These are phyloP conservation scores for Rhodotorula sp. DNA, from an alignment of 1,284 basidiomycete genomes.

Conservation along the genomic window DNA sequence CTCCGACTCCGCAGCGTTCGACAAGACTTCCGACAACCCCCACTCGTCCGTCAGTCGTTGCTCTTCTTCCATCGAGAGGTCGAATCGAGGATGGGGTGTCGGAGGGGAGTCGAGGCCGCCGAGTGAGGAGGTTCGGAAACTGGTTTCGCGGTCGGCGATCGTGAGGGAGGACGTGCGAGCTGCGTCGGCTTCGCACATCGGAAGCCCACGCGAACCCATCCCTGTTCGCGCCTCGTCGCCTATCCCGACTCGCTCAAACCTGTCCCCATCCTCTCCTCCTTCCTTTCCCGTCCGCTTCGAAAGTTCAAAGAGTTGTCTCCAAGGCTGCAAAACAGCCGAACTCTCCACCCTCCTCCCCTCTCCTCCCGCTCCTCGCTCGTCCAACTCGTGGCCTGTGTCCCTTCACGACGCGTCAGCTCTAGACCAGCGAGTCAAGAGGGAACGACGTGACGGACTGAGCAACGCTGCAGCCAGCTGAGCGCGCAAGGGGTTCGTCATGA, in stretches of 20 bases:
- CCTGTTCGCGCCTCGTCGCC: no score
- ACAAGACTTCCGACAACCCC: constrained; percentile 19
- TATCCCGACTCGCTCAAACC: no score
- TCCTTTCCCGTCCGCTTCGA: no score
- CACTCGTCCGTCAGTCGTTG: constrained; percentile 30
- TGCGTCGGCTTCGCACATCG: no score
- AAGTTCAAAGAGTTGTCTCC: constrained; percentile 21
- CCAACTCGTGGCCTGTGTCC: not conserved
- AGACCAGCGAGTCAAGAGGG: not conserved
- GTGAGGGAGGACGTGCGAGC: no score
- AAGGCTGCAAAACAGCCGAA: constrained; percentile 27
- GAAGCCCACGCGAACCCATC: no score
- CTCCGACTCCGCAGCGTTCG: not conserved
- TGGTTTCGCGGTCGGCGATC: no score
- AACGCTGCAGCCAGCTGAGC: constrained; percentile 26
- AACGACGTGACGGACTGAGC: constrained; percentile 15
- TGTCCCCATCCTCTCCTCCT: no score
- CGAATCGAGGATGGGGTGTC: not conserved
- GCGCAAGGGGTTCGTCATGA: not conserved
- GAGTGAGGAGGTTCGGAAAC: no score
- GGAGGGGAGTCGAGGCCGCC: not conserved
- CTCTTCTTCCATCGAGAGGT: constrained; percentile 15
- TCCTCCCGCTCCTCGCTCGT: not conserved
- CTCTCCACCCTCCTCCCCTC: not conserved
- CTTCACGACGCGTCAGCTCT: no score